Evolutionary conservation across 352 stramenopile genomes (phyloP).

Genomic region (Peronospora destructor): DNA sequence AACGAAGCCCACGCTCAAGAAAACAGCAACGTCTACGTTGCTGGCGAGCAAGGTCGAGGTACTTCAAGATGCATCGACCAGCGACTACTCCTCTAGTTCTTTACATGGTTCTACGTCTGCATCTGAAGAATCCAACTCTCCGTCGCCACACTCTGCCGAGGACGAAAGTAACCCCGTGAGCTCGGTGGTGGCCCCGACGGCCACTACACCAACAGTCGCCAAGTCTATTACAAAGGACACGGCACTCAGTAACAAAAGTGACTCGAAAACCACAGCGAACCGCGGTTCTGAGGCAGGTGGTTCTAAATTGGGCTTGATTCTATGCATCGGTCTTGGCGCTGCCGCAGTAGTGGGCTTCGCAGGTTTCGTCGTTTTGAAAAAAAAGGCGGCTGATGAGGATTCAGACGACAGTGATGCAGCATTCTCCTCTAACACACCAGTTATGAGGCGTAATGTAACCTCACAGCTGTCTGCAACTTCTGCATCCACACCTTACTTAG

Average conservation of each 20-base stretch:
- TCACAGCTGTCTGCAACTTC: conserved; percentile 14
- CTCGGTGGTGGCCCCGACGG: conserved; percentile 15
- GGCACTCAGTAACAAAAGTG: conserved; percentile 16
- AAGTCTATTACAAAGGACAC: conserved; percentile 28
- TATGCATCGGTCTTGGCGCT: conserved; percentile 38
- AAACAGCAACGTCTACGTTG: conserved; percentile 12
- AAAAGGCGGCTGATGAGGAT: conserved; percentile 50
- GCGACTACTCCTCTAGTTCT: conserved; percentile 6
- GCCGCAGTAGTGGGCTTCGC: conserved; percentile 42
- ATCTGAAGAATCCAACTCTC: conserved; percentile 9
- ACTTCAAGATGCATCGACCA: no score
- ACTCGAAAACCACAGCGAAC: conserved; percentile 30
- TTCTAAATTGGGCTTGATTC: conserved; percentile 40
- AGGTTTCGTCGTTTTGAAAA: conserved; percentile 57
- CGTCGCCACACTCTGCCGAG: conserved; percentile 13
- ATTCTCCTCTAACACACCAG: conserved; percentile 25
- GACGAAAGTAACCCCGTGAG: conserved; percentile 7
- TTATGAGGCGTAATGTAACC: conserved; percentile 10
- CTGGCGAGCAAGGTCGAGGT: no score
- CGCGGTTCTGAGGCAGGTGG: conserved; percentile 22
- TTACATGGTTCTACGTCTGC: no score
- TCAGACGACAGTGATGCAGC: conserved; percentile 38
- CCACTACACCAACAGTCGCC: conserved; percentile 11
- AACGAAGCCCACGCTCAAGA: conserved; percentile 25
- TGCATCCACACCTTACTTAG: conserved; percentile 26